Evolutionary conservation across 78 protist species (phyloP).

Genomic region (Monosiga brevicollis): DNA sequence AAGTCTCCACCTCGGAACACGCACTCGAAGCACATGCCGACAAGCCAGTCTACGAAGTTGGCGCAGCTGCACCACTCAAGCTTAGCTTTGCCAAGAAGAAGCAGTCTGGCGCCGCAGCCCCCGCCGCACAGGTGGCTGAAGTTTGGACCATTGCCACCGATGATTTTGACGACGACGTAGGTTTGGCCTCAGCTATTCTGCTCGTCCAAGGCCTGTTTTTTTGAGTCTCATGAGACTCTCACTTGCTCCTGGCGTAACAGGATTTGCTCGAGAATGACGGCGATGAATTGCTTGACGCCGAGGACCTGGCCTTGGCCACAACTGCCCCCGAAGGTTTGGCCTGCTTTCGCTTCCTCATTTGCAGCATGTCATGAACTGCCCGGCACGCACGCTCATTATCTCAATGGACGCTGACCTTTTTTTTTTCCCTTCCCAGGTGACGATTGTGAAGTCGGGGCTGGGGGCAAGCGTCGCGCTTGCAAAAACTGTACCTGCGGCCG

Average conservation of each 20-base stretch:
- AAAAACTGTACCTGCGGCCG: constrained; percentile 57
- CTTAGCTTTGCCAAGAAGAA: neutral
- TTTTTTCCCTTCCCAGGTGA: neutral
- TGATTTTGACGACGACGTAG: neutral
- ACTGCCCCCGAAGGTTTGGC: neutral
- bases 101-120: neutral
- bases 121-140: neutral
- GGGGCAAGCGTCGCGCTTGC: constrained; percentile 39
- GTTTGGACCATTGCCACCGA: neutral
- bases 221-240: neutral
- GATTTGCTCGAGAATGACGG: neutral
- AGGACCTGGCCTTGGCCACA: neutral
- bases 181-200: neutral
- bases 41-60: neutral
- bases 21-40: too few relatives aligned
- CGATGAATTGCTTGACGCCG: neutral
- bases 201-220: neutral
- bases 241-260: neutral
- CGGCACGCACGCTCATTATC: neutral
- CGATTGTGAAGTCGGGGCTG: constrained; percentile 10
- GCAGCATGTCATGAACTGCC: neutral
- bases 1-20: too few relatives aligned
- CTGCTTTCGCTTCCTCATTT: neutral
- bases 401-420: too few relatives aligned
- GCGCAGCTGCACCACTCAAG: neutral